Percentiles rank a stretch among this genome's conserved stretches.
These are phyloP conservation scores for Lactifluus rugatus DNA, from an alignment of 768 basidiomycete genomes.

Conservation along the genomic window DNA sequence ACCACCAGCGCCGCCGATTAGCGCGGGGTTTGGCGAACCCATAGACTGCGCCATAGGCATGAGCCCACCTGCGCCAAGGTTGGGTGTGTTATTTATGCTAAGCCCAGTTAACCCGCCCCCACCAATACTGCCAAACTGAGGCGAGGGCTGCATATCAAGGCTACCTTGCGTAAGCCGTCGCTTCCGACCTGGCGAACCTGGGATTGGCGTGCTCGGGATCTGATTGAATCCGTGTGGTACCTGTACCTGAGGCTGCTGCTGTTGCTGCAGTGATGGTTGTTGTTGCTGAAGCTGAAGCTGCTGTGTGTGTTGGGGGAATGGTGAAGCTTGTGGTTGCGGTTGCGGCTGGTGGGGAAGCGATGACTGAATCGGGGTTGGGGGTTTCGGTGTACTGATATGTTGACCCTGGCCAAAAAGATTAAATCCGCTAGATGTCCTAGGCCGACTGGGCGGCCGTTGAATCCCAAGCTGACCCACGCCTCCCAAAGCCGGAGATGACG, in stretches of 20 bases:
- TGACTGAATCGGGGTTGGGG: constrained; percentile 23
- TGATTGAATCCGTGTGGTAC: constrained; percentile 7
- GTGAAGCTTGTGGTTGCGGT: constrained; percentile 19
- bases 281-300: constrained; percentile 15
- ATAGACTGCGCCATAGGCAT: constrained; percentile 12
- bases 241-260: constrained; percentile 2
- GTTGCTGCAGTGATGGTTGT: not conserved
- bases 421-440: constrained; percentile 21
- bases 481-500: constrained; percentile 12
- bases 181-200: constrained; percentile 14
- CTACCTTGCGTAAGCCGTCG: constrained; percentile 15
- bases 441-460: constrained; percentile 26
- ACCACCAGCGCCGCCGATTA: constrained; percentile 26
- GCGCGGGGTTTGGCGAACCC: constrained; percentile 21
- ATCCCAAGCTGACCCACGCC: constrained; percentile 14
- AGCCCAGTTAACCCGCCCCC: constrained; percentile 9
- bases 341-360: constrained; percentile 26
- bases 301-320: constrained; percentile 14
- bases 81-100: not conserved
- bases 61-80: constrained; percentile 8
- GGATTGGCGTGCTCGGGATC: constrained; percentile 11
- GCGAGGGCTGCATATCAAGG: constrained; percentile 9
- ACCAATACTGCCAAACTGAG: constrained; percentile 11
- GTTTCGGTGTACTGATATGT: constrained; percentile 13
- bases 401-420: constrained; percentile 17